phyloP scores from a whole-genome alignment of 225 moss, liverwort and hornwort species.

The Pleurozium schreberi region DNA sequence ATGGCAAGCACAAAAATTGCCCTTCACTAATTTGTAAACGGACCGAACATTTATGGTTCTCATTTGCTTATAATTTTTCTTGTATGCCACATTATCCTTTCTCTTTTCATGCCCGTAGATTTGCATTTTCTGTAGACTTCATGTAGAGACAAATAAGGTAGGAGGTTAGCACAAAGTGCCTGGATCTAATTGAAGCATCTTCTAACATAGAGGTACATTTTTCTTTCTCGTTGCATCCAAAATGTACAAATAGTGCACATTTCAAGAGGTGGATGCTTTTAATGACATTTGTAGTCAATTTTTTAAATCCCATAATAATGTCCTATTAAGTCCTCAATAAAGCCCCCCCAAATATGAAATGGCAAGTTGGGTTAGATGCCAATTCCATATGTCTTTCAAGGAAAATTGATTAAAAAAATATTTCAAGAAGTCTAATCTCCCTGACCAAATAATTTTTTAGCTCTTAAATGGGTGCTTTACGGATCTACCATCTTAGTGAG shows the following conservation, averaged over 20 bases:
- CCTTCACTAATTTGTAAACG: background rate
- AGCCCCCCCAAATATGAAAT: background rate
- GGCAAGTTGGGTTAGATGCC: fast-evolving
- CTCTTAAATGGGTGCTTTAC: too few relatives aligned
- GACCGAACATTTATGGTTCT: fast-evolving
- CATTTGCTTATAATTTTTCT: background rate
- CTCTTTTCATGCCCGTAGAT: background rate
- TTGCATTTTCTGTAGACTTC: fast-evolving
- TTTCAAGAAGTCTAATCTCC: too few relatives aligned
- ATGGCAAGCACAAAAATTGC: background rate
- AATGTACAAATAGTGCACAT: background rate
- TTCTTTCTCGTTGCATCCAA: background rate
- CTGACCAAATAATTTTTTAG: too few relatives aligned
- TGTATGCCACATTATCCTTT: background rate
- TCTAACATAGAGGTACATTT: background rate
- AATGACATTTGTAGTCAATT: fast-evolving
- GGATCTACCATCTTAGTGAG: too few relatives aligned
- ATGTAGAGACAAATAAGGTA: background rate
- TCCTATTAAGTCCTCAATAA: too few relatives aligned
- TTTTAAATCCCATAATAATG: too few relatives aligned
- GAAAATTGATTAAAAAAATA: too few relatives aligned
- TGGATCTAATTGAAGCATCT: fast-evolving
- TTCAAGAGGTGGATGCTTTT: background rate
- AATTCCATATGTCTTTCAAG: too few relatives aligned
- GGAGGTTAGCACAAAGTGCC: fast-evolving